Conservation (phyloP, 2,329 filamentous ascomycete species). For the Pleoardoris graminearum region DNA sequence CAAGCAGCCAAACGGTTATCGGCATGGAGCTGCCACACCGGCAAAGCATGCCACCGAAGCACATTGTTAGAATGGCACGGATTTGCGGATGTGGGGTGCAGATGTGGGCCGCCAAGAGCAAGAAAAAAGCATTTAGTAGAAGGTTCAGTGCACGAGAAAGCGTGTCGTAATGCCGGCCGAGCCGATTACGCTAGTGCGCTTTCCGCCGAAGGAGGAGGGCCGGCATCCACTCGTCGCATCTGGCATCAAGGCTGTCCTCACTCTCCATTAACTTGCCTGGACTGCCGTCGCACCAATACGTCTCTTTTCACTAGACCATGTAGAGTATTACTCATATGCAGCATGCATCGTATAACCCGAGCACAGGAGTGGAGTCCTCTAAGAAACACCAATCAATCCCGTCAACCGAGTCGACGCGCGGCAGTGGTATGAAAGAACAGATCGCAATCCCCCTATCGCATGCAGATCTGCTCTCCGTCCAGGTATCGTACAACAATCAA, state of each 20-base stretch:
- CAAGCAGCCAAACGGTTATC: slow-evolving; percentile 3
- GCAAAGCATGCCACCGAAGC: neutral
- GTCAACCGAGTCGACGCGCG: neutral
- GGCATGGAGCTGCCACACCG: neutral
- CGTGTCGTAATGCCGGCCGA: neutral
- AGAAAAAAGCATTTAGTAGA: neutral
- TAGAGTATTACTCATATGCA: too few relatives aligned
- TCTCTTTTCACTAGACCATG: too few relatives aligned
- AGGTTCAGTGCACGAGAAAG: neutral
- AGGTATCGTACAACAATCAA: neutral
- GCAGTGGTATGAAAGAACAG: neutral
- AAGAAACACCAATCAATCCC: neutral
- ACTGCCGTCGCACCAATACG: too few relatives aligned
- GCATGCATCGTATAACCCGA: neutral
- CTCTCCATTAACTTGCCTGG: neutral
- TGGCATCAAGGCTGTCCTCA: neutral
- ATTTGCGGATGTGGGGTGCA: neutral
- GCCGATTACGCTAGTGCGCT: neutral
- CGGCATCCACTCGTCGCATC: neutral
- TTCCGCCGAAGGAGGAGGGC: too few relatives aligned
- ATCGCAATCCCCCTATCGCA: neutral
- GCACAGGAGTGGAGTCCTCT: neutral
- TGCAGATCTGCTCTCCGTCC: neutral
- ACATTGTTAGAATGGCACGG: neutral
- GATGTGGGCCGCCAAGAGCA: neutral